phyloP scores from a whole-genome alignment of 164 flowering plant species.

The Brasenia schreberi region DNA sequence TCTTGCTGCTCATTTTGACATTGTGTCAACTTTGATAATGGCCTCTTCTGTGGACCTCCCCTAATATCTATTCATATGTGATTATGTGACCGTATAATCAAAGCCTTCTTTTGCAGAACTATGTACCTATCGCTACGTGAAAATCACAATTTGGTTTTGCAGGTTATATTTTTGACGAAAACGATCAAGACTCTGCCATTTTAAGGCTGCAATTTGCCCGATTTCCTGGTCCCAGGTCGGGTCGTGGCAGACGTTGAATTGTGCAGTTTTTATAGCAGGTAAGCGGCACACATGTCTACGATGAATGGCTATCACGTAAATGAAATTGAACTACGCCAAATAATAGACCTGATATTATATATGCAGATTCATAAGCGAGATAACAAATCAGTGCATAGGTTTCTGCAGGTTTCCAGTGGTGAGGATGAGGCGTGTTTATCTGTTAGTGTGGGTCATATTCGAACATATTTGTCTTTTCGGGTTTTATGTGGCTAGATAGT shows the following conservation, averaged over 20 bases:
- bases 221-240: slow-evolving; percentile 90
- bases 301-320: too few species aligned
- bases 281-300: background rate
- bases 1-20: too few species aligned
- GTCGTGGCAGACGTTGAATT: slow-evolving; percentile 73
- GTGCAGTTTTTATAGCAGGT: background rate
- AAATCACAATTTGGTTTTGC: slow-evolving; percentile 17
- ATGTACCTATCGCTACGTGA: background rate
- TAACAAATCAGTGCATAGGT: background rate
- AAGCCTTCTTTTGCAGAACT: background rate
- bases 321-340: background rate
- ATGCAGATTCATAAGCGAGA: background rate
- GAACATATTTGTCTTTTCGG: background rate
- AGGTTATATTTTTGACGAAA: slow-evolving; percentile 92
- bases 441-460: background rate
- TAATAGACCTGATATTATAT: background rate
- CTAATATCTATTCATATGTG: background rate
- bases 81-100: background rate
- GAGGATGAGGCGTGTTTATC: background rate
- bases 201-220: slow-evolving; percentile 95
- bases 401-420: background rate
- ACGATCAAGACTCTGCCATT: slow-evolving; percentile 58
- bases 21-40: too few species aligned
- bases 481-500: background rate
- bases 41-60: background rate